phyloP scores from a whole-genome alignment of 2,329 filamentous ascomycete genomes.

The Penicillium sclerotiorum region DNA sequence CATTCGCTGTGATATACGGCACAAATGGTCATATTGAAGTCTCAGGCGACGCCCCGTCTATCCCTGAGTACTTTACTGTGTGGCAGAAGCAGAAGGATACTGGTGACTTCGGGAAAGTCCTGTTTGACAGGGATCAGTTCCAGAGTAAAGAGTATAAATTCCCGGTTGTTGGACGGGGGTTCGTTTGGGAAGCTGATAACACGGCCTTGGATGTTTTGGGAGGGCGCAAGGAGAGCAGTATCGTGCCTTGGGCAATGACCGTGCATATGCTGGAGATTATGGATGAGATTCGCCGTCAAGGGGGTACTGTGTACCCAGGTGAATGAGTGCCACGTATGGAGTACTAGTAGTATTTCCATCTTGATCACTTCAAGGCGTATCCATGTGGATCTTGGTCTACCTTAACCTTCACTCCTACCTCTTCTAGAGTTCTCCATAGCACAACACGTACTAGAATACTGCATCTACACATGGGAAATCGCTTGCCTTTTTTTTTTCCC shows the following conservation, averaged over 20 bases:
- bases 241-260: conserved; percentile 53
- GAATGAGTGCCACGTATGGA: too few relatives aligned
- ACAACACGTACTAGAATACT: too few relatives aligned
- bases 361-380: too few relatives aligned
- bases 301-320: conserved; percentile 29
- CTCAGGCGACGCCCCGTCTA: conserved; percentile 4
- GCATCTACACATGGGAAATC: too few relatives aligned
- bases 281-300: conserved; percentile 49
- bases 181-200: conserved; percentile 41
- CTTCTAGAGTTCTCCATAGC: too few relatives aligned
- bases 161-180: conserved; percentile 20
- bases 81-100: conserved; percentile 3
- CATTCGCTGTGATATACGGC: conserved; percentile 15
- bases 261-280: conserved; percentile 51
- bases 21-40: conserved; percentile 21
- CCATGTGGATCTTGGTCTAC: too few relatives aligned
- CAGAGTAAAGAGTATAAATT: conserved; percentile 27
- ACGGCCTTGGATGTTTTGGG: conserved; percentile 34
- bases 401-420: too few relatives aligned
- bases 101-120: not conserved
- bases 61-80: conserved; percentile 14
- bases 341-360: too few relatives aligned
- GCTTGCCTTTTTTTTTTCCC: too few relatives aligned
- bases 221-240: conserved; percentile 39
- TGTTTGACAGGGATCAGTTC: not conserved